Evolutionary conservation across 2,329 filamentous ascomycete genomes (phyloP).

Genomic region (Akanthomyces muscarius): DNA sequence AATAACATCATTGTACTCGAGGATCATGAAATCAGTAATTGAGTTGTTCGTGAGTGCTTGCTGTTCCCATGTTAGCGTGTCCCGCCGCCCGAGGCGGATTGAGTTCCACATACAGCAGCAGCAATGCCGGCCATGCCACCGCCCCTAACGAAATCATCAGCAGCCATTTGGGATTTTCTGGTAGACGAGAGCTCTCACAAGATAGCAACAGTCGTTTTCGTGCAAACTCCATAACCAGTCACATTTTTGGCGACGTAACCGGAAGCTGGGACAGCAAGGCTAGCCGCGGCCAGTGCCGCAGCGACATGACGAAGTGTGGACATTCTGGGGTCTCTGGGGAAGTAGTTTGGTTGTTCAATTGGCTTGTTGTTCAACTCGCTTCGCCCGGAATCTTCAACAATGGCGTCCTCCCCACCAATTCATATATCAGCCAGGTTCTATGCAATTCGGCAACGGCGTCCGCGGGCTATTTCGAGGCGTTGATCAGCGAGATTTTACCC

Average conservation of each 20-base stretch:
- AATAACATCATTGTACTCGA: constrained; percentile 59
- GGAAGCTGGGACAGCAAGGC: background rate
- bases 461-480: background rate
- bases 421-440: background rate
- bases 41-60: constrained; percentile 58
- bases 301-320: background rate
- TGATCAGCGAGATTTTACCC: background rate
- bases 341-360: background rate
- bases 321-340: background rate
- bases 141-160: constrained; percentile 6
- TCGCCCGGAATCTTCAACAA: background rate
- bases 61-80: constrained; percentile 24
- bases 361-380: background rate
- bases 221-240: constrained; percentile 20
- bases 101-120: constrained; percentile 9
- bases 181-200: constrained; percentile 21
- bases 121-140: constrained; percentile 18
- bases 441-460: background rate
- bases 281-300: background rate
- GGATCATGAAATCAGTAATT: constrained; percentile 59
- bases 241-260: constrained; percentile 17
- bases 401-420: background rate
- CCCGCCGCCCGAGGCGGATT: background rate
- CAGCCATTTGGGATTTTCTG: background rate
- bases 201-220: constrained; percentile 31